These are phyloP conservation scores for Trypanosoma lewisi DNA, from an alignment of 208 protist genomes.

Conservation along the genomic window DNA sequence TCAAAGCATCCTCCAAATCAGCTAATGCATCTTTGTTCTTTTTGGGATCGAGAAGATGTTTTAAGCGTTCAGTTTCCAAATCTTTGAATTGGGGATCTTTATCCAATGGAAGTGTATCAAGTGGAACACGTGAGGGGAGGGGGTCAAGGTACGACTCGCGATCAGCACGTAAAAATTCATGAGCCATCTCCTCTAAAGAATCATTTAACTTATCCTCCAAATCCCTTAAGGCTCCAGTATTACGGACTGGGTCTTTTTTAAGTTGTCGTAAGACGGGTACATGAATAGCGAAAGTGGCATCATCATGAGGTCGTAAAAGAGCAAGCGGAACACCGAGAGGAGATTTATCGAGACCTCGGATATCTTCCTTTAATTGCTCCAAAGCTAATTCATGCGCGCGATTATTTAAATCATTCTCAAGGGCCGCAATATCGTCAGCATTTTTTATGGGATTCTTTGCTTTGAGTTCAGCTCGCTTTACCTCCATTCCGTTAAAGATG, in stretches of 20 bases:
- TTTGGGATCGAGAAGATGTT: slow-evolving; percentile 55
- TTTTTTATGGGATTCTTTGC: slow-evolving; percentile 10
- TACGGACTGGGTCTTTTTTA: slow-evolving; percentile 50
- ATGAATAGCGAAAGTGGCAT: slow-evolving; percentile 40
- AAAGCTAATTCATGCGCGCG: slow-evolving; percentile 54
- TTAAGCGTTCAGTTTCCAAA: slow-evolving; percentile 57
- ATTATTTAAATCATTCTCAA: slow-evolving; percentile 53
- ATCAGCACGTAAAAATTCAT: slow-evolving; percentile 50
- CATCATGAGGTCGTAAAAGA: slow-evolving; percentile 60
- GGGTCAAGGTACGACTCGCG: slow-evolving; percentile 63
- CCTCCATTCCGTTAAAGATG: slow-evolving; percentile 55
- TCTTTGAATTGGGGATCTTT: slow-evolving; percentile 55
- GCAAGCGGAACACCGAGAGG: slow-evolving; percentile 69
- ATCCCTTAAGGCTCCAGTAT: slow-evolving; percentile 45
- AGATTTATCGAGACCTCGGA: slow-evolving; percentile 40
- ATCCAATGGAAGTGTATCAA: slow-evolving; percentile 44
- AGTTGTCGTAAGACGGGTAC: slow-evolving; percentile 65
- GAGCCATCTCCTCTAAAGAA: slow-evolving; percentile 44
- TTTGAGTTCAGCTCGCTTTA: slow-evolving; percentile 45
- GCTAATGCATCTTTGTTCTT: slow-evolving; percentile 29
- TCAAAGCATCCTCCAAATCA: slow-evolving; percentile 54
- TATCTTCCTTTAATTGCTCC: slow-evolving; percentile 51
- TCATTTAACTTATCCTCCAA: slow-evolving; percentile 48
- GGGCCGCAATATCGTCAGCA: slow-evolving; percentile 25
- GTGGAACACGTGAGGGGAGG: slow-evolving; percentile 49